phyloP scores from a whole-genome alignment of 2,329 filamentous ascomycete species.

The Fusarium tjaetaba region DNA sequence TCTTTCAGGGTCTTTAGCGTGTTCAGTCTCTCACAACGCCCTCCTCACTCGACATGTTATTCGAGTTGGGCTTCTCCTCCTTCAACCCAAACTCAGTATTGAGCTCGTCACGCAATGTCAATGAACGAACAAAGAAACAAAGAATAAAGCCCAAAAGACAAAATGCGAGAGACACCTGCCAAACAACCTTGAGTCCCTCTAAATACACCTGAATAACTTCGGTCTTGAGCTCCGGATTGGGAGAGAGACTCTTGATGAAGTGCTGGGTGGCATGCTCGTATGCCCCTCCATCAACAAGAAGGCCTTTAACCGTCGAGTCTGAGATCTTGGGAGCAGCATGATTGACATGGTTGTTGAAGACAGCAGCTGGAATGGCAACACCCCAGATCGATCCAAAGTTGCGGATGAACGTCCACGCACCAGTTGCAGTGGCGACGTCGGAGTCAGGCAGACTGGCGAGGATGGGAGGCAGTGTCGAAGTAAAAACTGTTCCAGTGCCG shows the following conservation, averaged over 20 bases:
- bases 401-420: constrained; percentile 57
- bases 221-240: constrained; percentile 1
- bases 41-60: neutral
- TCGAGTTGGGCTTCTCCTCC: neutral
- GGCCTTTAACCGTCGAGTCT: neutral
- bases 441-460: constrained; percentile 52
- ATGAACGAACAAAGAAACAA: constrained; percentile 1
- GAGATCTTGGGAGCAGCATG: constrained; percentile 4
- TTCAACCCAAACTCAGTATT: constrained; percentile 1
- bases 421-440: constrained; percentile 52
- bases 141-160: neutral
- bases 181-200: constrained; percentile 1
- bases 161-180: neutral
- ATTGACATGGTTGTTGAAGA: constrained; percentile 46
- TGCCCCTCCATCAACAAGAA: constrained; percentile 33
- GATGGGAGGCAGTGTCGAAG: constrained; percentile 55
- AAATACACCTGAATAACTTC: constrained; percentile 36
- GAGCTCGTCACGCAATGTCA: neutral
- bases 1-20: neutral
- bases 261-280: constrained; percentile 40
- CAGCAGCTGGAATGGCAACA: constrained; percentile 53
- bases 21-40: neutral
- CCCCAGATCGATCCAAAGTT: constrained; percentile 60
- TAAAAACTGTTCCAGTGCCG: constrained; percentile 55
- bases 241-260: constrained; percentile 20